phyloP scores from a whole-genome alignment of 495 filamentous ascomycete genomes.

The Pseudotulostoma volvatum region DNA sequence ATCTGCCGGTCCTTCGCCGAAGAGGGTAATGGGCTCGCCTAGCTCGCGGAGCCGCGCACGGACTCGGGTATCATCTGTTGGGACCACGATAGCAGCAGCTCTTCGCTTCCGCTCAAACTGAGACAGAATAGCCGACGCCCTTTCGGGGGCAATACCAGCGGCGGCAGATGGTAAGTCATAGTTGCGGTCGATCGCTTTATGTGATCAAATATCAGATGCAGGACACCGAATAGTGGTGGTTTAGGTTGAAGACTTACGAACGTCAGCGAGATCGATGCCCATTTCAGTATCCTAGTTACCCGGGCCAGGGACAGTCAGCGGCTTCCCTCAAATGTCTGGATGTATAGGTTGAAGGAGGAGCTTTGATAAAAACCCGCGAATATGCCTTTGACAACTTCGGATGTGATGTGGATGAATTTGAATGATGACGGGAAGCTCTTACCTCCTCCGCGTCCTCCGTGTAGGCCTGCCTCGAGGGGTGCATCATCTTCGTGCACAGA shows the following conservation, averaged over 20 bases:
- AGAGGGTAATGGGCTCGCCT: constrained; percentile 84
- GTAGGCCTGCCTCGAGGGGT: constrained; percentile 87
- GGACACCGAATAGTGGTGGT: too few species aligned
- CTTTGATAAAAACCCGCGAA: constrained; percentile 24
- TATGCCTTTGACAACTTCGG: constrained; percentile 14
- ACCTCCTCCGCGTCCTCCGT: constrained; percentile 81
- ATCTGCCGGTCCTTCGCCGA: constrained; percentile 80
- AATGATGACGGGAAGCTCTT: constrained; percentile 4
- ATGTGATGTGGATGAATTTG: constrained; percentile 6
- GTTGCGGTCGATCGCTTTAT: constrained; percentile 69
- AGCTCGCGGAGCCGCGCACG: constrained; percentile 64
- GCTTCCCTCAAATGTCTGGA: not conserved
- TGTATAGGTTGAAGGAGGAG: not conserved
- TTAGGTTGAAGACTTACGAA: constrained; percentile 57
- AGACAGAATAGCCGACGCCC: constrained; percentile 71
- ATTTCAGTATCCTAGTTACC: constrained; percentile 39
- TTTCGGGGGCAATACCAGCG: constrained; percentile 68
- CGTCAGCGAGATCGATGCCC: constrained; percentile 60
- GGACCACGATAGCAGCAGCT: constrained; percentile 82
- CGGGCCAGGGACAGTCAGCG: constrained; percentile 12
- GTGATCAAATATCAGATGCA: constrained; percentile 2
- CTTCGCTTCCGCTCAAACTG: constrained; percentile 83
- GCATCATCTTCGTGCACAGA: constrained; percentile 44
- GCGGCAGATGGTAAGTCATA: constrained; percentile 59
- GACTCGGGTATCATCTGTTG: constrained; percentile 84